Conservation (phyloP, 2,329 filamentous ascomycete species). For the Chaetomium sp. region DNA sequence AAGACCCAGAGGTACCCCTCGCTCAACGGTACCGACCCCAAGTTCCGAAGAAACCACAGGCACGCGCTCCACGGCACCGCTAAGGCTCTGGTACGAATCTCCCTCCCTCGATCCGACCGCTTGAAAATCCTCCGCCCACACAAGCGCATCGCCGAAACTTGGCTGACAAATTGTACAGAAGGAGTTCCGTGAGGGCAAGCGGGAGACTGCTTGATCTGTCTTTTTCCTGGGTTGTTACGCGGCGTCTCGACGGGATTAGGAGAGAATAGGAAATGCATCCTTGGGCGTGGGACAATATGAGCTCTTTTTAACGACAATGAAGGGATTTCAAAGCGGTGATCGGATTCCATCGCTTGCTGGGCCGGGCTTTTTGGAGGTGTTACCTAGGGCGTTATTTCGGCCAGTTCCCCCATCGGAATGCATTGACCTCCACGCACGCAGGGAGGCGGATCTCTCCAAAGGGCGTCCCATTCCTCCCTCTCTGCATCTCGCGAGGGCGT, state of each 20-base stretch:
- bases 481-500: not conserved
- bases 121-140: not conserved
- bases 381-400: constrained; percentile 25
- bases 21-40: constrained; percentile 97
- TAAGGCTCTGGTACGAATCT: constrained; percentile 80
- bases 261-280: constrained; percentile 16
- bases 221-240: constrained; percentile 13
- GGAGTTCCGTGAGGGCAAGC: constrained; percentile 87
- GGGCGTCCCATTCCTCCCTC: constrained; percentile 1
- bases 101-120: constrained; percentile 5
- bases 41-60: constrained; percentile 99
- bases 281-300: constrained; percentile 13
- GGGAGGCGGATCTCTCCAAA: constrained; percentile 16
- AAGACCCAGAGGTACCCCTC: constrained; percentile 99
- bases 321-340: constrained; percentile 20
- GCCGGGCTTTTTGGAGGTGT: constrained; percentile 24
- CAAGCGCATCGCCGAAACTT: not conserved
- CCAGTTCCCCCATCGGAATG: constrained; percentile 20
- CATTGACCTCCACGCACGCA: constrained; percentile 19
- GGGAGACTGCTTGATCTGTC: constrained; percentile 29
- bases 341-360: constrained; percentile 18
- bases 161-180: constrained; percentile 57
- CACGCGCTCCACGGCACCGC: constrained; percentile 99
- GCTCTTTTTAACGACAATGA: constrained; percentile 22
- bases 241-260: constrained; percentile 12